These are phyloP conservation scores for Botrytis porri DNA, from an alignment of 2,329 filamentous ascomycete genomes.

Conservation along the genomic window DNA sequence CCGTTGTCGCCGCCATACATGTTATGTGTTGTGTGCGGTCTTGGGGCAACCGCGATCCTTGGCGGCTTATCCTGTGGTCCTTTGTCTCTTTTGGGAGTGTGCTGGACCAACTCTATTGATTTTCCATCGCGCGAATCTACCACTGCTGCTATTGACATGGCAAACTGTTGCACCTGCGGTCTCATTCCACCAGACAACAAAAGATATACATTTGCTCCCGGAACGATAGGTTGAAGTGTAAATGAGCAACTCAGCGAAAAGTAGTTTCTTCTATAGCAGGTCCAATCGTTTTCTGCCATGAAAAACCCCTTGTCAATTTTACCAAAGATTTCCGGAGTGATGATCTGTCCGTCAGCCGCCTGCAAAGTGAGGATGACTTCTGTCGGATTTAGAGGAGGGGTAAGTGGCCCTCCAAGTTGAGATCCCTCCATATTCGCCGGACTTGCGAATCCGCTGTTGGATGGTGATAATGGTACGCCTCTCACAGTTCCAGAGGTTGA, in stretches of 20 bases:
- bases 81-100: conserved; percentile 71
- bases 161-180: conserved; percentile 54
- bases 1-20: conserved; percentile 31
- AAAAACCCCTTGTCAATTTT: conserved; percentile 73
- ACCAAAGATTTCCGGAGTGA: conserved; percentile 61
- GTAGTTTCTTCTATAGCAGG: conserved; percentile 72
- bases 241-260: conserved; percentile 66
- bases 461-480: conserved; percentile 37
- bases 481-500: conserved; percentile 33
- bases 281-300: conserved; percentile 63
- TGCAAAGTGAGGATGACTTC: conserved; percentile 47
- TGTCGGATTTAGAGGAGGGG: conserved; percentile 40
- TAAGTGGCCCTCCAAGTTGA: conserved; percentile 24
- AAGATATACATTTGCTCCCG: conserved; percentile 43
- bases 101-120: conserved; percentile 68
- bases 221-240: conserved; percentile 49
- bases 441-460: conserved; percentile 38
- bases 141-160: conserved; percentile 65
- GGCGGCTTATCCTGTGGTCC: conserved; percentile 63
- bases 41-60: conserved; percentile 41
- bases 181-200: conserved; percentile 28
- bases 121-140: conserved; percentile 62
- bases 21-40: conserved; percentile 30
- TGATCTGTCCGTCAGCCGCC: conserved; percentile 47
- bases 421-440: conserved; percentile 38